These are phyloP conservation scores for Lasiosphaeria hispida DNA, from an alignment of 495 filamentous ascomycete genomes.

Conservation along the genomic window DNA sequence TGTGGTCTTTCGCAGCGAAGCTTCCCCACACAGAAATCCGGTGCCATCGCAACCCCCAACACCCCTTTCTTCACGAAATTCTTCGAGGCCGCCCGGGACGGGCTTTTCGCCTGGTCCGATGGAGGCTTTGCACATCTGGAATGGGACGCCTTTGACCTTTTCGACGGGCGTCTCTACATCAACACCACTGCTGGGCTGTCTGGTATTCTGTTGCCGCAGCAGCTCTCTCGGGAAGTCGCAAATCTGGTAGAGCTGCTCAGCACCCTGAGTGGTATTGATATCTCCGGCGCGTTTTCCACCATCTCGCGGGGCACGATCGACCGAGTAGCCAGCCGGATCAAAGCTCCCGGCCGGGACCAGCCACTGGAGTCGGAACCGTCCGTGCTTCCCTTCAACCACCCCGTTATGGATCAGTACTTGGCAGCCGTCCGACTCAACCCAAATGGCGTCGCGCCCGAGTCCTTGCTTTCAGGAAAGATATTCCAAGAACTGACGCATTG, in stretches of 20 bases:
- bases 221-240: slow-evolving; percentile 12
- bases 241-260: slow-evolving; percentile 23
- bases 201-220: slow-evolving; percentile 8
- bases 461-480: slow-evolving; percentile 26
- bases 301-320: too few relatives aligned
- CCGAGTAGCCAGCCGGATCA: too few relatives aligned
- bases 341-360: too few relatives aligned
- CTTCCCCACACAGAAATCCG: slow-evolving; percentile 16
- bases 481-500: slow-evolving; percentile 63
- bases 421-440: slow-evolving; percentile 45
- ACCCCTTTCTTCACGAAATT: too few relatives aligned
- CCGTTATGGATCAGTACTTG: slow-evolving; percentile 58
- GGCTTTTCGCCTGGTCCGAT: slow-evolving; percentile 14
- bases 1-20: slow-evolving; percentile 25
- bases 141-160: slow-evolving; percentile 57
- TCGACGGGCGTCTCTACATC: slow-evolving; percentile 63
- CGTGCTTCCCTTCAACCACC: slow-evolving; percentile 60
- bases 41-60: too few relatives aligned
- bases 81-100: not conserved
- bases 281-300: slow-evolving; percentile 11
- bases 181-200: slow-evolving; percentile 5
- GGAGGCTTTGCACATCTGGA: slow-evolving; percentile 2
- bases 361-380: too few relatives aligned
- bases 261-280: slow-evolving; percentile 22
- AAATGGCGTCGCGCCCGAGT: slow-evolving; percentile 25